These are phyloP conservation scores for Raffaelea albimanens DNA, from an alignment of 2,329 filamentous ascomycete genomes.

Conservation along the genomic window DNA sequence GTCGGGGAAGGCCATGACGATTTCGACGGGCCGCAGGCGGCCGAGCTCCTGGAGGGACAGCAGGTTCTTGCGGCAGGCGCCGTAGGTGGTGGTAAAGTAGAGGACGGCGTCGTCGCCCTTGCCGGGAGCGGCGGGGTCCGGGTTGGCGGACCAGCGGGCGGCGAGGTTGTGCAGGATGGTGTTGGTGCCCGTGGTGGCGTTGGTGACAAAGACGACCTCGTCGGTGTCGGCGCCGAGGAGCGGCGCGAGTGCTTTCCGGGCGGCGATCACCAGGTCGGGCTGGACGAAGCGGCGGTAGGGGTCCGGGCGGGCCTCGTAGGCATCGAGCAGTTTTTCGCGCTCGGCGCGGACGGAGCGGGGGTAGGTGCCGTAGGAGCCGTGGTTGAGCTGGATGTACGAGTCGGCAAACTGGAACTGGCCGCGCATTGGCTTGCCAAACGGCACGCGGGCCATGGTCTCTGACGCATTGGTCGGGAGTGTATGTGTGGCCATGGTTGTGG, in stretches of 20 bases:
- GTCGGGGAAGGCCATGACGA: conserved; percentile 50
- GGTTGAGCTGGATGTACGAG: conserved; percentile 23
- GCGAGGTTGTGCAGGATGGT: conserved; percentile 56
- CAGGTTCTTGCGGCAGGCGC: conserved; percentile 55
- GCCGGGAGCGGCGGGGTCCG: conserved; percentile 24
- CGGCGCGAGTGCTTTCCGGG: conserved; percentile 49
- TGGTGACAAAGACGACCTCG: conserved; percentile 59
- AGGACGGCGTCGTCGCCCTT: conserved; percentile 52
- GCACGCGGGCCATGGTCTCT: background rate
- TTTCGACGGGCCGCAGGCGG: conserved; percentile 26
- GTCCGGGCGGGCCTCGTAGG: conserved; percentile 53
- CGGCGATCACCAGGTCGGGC: conserved; percentile 41
- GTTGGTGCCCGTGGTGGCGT: conserved; percentile 61
- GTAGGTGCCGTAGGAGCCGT: conserved; percentile 59
- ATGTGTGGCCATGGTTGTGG: background rate
- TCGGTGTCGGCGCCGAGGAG: conserved; percentile 42
- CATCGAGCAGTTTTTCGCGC: conserved; percentile 43
- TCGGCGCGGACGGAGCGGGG: conserved; percentile 45
- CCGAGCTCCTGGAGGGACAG: conserved; percentile 47
- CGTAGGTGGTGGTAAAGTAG: conserved; percentile 60
- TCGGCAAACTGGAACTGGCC: conserved; percentile 20
- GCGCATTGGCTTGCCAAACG: conserved; percentile 17
- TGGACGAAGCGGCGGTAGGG: conserved; percentile 54
- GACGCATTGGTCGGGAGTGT: too few species aligned
- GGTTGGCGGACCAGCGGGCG: conserved; percentile 7